Evolutionary conservation across 139 green algal species (phyloP).

Genomic region (Prasinococcaceae sp.): DNA sequence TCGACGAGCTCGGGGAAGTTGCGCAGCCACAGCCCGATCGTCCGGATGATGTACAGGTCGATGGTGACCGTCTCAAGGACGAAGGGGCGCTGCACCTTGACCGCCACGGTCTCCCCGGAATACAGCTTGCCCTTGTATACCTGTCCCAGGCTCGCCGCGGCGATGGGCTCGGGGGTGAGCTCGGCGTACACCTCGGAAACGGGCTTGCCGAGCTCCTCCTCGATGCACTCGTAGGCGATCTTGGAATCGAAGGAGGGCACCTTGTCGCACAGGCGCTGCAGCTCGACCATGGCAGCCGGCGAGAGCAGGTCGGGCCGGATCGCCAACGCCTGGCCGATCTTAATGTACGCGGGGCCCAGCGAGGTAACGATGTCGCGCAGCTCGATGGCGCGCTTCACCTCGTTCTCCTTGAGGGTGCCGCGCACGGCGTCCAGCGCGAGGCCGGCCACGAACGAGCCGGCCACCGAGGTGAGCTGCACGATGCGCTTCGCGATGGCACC

Average conservation of each 20-base stretch:
- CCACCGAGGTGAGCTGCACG: conserved; percentile 67
- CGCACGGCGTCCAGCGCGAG: conserved; percentile 44
- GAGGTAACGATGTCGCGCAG: conserved; percentile 88
- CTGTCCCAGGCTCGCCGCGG: conserved; percentile 67
- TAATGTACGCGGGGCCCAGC: conserved; percentile 93
- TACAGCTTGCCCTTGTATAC: conserved; percentile 53
- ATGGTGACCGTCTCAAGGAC: conserved; percentile 77
- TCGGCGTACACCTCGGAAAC: conserved; percentile 73
- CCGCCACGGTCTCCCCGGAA: conserved; percentile 61
- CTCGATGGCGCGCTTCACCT: conserved; percentile 74
- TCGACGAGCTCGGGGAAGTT: neutral
- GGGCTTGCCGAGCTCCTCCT: conserved; percentile 62
- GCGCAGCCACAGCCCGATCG: conserved; percentile 25
- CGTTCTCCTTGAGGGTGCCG: conserved; percentile 41
- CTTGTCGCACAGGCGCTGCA: conserved; percentile 99
- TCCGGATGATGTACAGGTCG: conserved; percentile 74
- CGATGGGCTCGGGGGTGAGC: conserved; percentile 71
- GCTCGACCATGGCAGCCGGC: conserved; percentile 89
- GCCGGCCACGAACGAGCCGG: conserved; percentile 53
- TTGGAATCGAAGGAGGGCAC: conserved; percentile 73
- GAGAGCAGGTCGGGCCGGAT: conserved; percentile 93
- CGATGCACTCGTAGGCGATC: conserved; percentile 52
- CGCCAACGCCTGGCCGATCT: conserved; percentile 79
- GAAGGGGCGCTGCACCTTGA: conserved; percentile 85
- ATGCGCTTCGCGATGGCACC: conserved; percentile 66